Evolutionary conservation across 1,139 yeast genomes (phyloP), one percentile per base, ranked within the genome.

Genomic region (Debaryomyces singareniensis): DNA sequence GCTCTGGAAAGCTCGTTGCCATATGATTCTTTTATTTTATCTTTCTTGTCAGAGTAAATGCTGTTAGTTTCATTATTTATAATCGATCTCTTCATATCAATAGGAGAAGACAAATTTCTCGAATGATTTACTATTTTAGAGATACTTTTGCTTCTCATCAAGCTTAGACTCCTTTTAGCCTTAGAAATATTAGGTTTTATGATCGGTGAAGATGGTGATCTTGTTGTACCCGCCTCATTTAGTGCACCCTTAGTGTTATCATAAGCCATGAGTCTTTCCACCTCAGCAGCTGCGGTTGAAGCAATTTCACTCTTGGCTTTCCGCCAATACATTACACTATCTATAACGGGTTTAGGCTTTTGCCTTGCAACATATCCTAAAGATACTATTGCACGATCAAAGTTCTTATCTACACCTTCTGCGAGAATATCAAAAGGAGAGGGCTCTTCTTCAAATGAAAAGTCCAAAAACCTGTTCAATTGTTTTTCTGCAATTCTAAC

Each of bases 311-410:
- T 78, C 51, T 91, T 67, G 4, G 93, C 76, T 52, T 89, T 86
- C 36, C 98, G 70, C 99, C 99, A 91, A 49, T 84, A 89, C 97
- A 93, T 89, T 35, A 91, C 96, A 14, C 95, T 85, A 52, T 93
- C 98, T 27, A 93, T 89, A 3, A 93, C 96, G 0, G 96, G 95
- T 47, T 87, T 89, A 1, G 97, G 97, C 43, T 87, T 85, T 22
- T 81, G 69, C 35, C 87, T 69, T 1, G 98, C 95, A 24, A 91
- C 84, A 50, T 84, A 86, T 2, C 98, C 98, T 37, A 91, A 62
- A 0, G 96, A 81, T 7, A 77, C 76, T 16, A 93, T 76, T 33
- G 87, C 82, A 44, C 82, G 77, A 55, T 91, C 98, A 50, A 91
- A 89, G 16, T 73, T 75, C 0, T 82, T 78, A 49, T 91, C 98